Conservation (phyloP, 108 stramenopile species). For the Stephanodiscus minutulus region DNA sequence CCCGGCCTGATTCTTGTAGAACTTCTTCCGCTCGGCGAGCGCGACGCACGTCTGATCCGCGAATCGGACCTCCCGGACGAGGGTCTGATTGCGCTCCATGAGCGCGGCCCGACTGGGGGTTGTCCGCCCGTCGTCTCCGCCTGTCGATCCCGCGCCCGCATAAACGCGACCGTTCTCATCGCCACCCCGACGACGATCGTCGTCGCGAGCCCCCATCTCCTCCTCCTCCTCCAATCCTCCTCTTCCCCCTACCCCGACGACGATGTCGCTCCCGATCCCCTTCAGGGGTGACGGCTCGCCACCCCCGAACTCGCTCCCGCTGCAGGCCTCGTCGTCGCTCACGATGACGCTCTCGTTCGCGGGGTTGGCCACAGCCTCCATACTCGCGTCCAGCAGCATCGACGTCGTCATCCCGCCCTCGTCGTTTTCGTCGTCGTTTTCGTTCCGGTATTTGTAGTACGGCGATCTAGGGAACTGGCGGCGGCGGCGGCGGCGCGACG, state of each 20-base stretch:
- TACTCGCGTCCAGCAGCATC: neutral
- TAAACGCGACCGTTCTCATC: too few relatives aligned
- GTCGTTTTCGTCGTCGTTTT: neutral
- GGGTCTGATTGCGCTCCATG: constrained; percentile 73
- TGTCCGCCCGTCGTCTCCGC: neutral
- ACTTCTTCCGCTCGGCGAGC: constrained; percentile 49
- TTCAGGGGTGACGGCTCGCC: constrained; percentile 8
- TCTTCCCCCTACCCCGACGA: neutral
- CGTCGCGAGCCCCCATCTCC: neutral
- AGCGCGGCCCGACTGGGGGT: constrained; percentile 42
- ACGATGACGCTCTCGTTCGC: constrained; percentile 47
- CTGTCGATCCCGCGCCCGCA: neutral
- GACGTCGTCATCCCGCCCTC: neutral
- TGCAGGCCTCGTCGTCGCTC: constrained; percentile 46
- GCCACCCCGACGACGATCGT: too few relatives aligned
- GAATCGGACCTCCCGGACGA: constrained; percentile 84
- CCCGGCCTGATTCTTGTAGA: constrained; percentile 23
- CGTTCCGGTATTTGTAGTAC: neutral
- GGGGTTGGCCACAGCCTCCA: constrained; percentile 10
- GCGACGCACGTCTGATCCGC: constrained; percentile 89
- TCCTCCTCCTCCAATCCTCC: neutral
- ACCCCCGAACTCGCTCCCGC: neutral
- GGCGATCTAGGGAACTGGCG: neutral
- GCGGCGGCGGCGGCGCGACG: neutral
- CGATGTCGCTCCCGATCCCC: neutral